Conservation (phyloP, 2,329 filamentous ascomycete genomes). For the Capronia epimyces region DNA sequence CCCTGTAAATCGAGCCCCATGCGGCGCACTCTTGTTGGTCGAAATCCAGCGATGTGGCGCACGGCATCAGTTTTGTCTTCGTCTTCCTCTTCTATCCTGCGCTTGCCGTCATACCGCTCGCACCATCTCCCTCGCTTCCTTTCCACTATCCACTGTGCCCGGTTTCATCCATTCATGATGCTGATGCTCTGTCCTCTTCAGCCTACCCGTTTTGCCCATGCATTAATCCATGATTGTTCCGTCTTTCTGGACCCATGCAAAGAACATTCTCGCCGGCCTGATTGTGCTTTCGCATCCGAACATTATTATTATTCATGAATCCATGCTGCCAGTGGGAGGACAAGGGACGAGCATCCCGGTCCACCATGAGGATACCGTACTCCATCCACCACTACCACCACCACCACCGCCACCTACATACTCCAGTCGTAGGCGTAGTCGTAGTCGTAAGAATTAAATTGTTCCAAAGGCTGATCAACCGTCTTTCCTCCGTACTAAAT, state of each 20-base stretch:
- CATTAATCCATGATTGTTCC: too few species aligned
- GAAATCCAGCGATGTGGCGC: background rate
- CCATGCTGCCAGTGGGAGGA: too few species aligned
- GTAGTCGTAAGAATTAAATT: too few species aligned
- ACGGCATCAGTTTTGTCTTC: background rate
- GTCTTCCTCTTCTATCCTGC: background rate
- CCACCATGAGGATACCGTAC: too few species aligned
- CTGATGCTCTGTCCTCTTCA: background rate
- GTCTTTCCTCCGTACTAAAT: background rate
- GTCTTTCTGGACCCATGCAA: background rate
- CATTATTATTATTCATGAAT: too few species aligned
- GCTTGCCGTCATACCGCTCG: background rate
- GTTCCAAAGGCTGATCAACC: background rate
- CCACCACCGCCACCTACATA: too few species aligned
- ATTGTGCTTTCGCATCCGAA: background rate
- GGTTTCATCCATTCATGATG: background rate
- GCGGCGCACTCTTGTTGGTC: background rate
- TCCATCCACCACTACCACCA: too few species aligned
- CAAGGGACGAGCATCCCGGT: too few species aligned
- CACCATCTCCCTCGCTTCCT: background rate
- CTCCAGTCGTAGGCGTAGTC: too few species aligned
- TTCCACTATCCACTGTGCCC: background rate
- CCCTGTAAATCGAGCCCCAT: background rate
- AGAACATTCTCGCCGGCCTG: constrained; percentile 4
- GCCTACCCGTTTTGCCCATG: too few species aligned